Percentiles rank a stretch among this genome's conserved stretches.
Conservation (phyloP, 2,329 filamentous ascomycete species). For the Alternaria triticina region DNA sequence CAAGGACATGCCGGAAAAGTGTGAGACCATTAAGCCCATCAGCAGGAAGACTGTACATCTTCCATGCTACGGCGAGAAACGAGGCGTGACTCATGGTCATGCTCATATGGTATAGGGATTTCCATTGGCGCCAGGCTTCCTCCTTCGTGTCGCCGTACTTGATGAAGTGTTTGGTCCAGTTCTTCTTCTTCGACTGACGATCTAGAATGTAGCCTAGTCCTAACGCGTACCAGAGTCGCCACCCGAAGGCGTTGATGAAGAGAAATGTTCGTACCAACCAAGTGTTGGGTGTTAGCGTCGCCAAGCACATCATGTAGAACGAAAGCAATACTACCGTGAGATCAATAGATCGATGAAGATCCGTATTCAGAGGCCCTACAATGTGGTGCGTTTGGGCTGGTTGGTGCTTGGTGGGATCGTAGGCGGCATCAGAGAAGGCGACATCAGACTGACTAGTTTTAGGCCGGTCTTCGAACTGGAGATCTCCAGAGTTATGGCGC, state of each 20-base stretch:
- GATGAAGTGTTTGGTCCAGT: slow-evolving; percentile 96
- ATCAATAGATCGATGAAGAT: slow-evolving; percentile 87
- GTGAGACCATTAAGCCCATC: slow-evolving; percentile 90
- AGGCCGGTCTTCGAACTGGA: slow-evolving; percentile 49
- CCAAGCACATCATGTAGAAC: slow-evolving; percentile 75
- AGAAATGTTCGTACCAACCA: slow-evolving; percentile 78
- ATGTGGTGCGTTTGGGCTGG: slow-evolving; percentile 81
- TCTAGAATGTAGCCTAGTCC: slow-evolving; percentile 87
- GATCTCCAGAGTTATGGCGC: slow-evolving; percentile 49
- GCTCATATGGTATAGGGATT: slow-evolving; percentile 91
- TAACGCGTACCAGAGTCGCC: slow-evolving; percentile 90
- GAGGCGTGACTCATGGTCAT: slow-evolving; percentile 89
- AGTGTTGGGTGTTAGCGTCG: slow-evolving; percentile 78
- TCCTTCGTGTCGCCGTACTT: slow-evolving; percentile 91
- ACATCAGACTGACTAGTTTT: slow-evolving; percentile 46
- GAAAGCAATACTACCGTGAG: slow-evolving; percentile 78
- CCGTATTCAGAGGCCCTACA: slow-evolving; percentile 81
- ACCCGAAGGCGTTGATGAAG: slow-evolving; percentile 77
- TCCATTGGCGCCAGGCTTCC: slow-evolving; percentile 98
- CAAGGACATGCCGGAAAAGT: slow-evolving; percentile 85
- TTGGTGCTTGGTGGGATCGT: slow-evolving; percentile 53
- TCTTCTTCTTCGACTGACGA: slow-evolving; percentile 85
- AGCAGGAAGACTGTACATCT: slow-evolving; percentile 87
- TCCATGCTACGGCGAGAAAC: slow-evolving; percentile 83
- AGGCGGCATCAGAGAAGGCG: slow-evolving; percentile 45